Conservation (phyloP, 1,284 basidiomycete genomes). For the Thecaphora frezii region DNA sequence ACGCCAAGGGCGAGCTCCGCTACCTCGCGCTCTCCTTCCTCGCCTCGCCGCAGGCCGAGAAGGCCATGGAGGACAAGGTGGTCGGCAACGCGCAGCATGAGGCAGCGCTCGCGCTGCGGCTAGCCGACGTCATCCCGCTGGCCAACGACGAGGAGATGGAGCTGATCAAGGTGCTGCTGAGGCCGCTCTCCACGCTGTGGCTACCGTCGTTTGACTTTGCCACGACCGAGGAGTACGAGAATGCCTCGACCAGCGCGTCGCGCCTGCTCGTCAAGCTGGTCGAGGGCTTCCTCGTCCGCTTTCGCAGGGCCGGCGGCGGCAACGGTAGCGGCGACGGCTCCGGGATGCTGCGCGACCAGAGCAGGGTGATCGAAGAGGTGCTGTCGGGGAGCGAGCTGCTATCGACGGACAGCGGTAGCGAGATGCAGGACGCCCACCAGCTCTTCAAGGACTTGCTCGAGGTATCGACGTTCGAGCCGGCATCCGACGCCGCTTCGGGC, state of each 20-base stretch:
- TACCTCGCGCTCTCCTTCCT: conserved; percentile 3
- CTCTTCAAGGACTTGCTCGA: conserved; percentile 6
- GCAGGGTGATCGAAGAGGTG: neutral
- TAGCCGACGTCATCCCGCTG: conserved; percentile 10
- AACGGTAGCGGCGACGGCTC: neutral
- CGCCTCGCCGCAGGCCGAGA: neutral
- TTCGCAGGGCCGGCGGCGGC: neutral
- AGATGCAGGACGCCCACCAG: conserved; percentile 2
- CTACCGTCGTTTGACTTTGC: neutral
- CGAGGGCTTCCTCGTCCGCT: neutral
- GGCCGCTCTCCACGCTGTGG: conserved; percentile 17
- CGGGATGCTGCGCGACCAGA: neutral
- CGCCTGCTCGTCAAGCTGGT: neutral
- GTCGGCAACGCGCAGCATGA: neutral
- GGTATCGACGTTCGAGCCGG: conserved; percentile 1
- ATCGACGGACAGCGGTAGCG: neutral
- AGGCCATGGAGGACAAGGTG: neutral
- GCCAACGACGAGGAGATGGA: neutral
- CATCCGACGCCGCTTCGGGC: neutral
- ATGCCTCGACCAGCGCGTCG: neutral
- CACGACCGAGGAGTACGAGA: neutral
- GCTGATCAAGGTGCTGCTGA: conserved; percentile 5
- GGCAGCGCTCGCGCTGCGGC: conserved; percentile 4
- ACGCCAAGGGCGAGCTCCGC: conserved; percentile 2
- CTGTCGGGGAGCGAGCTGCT: neutral